phyloP scores from a whole-genome alignment of 139 green algal genomes.

The Coccomyxa sp. region DNA sequence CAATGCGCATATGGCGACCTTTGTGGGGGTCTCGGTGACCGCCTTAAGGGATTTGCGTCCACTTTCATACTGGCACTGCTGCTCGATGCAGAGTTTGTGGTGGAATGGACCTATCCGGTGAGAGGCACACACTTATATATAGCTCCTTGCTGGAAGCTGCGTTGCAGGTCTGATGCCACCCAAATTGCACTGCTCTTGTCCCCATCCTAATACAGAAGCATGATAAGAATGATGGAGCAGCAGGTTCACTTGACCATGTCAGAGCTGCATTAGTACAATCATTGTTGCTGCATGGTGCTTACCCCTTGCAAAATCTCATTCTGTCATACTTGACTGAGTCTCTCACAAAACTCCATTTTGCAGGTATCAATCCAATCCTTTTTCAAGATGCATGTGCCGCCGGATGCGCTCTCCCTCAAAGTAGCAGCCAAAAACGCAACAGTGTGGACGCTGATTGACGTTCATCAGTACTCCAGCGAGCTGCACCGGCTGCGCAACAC shows the following conservation, averaged over 20 bases:
- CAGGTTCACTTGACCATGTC: no score
- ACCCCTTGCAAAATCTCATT: no score
- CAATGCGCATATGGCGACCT: neutral
- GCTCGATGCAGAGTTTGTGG: neutral
- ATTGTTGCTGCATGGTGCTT: no score
- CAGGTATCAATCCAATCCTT: neutral
- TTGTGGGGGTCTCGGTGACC: neutral
- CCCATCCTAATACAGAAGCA: no score
- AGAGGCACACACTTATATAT: neutral
- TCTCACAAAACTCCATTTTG: no score
- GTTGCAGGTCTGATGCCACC: no score
- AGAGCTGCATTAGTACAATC: no score
- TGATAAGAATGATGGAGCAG: no score
- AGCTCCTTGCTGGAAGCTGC: no score
- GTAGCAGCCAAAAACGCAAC: neutral
- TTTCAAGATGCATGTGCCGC: neutral
- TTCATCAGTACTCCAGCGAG: neutral
- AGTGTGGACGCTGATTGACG: neutral
- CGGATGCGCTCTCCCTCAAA: neutral
- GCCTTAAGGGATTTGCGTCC: neutral
- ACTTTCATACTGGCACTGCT: neutral
- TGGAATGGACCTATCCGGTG: neutral
- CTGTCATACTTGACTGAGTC: no score
- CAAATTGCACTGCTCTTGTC: no score
- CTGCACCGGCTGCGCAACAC: constrained; percentile 1